phyloP scores from a whole-genome alignment of 768 basidiomycete genomes.

The Tulasnella sp. region DNA sequence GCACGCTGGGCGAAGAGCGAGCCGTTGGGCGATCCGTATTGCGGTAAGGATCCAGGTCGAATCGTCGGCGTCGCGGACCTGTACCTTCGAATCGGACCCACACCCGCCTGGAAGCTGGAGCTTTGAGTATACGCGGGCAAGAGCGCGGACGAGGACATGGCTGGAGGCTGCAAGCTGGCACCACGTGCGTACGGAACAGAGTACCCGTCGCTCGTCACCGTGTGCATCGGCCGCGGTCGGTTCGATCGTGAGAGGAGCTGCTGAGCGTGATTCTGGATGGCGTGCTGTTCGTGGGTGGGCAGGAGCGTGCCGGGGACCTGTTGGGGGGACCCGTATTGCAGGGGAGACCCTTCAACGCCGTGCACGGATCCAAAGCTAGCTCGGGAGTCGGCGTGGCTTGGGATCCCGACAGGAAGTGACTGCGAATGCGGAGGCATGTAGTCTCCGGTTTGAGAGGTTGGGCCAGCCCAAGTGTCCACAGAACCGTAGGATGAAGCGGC shows the following conservation, averaged over 20 bases:
- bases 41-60: conserved; percentile 11
- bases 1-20: not conserved
- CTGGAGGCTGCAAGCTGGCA: conserved; percentile 17
- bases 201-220: not conserved
- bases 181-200: not conserved
- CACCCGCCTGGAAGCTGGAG: not conserved
- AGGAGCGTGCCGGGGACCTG: not conserved
- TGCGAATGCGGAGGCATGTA: conserved; percentile 7
- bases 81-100: conserved; percentile 30
- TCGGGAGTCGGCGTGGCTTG: not conserved
- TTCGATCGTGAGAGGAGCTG: conserved; percentile 13
- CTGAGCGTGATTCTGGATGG: conserved; percentile 11
- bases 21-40: not conserved
- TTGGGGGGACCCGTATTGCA: conserved; percentile 4
- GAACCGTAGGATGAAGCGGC: not conserved
- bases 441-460: not conserved
- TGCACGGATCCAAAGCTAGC: conserved; percentile 9
- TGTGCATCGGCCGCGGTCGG: conserved; percentile 11
- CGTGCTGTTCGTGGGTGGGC: not conserved
- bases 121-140: not conserved
- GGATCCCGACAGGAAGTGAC: not conserved
- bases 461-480: conserved; percentile 8
- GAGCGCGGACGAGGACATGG: not conserved
- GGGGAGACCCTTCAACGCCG: not conserved
- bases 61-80: conserved; percentile 31